Base-by-base conservation (phyloP, 1,284 basidiomycete genomes). In the Blastosporella zonata region DNA sequence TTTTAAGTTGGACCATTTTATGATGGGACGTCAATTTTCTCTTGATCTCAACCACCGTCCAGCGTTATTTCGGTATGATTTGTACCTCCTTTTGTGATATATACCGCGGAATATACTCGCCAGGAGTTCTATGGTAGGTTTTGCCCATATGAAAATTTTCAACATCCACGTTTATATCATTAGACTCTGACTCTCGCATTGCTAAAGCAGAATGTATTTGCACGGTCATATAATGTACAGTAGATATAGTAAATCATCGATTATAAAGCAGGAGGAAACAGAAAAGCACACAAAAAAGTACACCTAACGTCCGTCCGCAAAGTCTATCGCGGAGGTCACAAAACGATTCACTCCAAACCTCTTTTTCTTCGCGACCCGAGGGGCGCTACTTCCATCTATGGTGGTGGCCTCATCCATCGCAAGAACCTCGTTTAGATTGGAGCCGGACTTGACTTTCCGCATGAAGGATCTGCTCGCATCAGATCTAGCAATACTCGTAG, bases 261-360 rank as follows among this genome's bases (percentile, higher is more conserved):
- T 35, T n/a, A 27, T 5, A 27, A 27, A 27, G 10, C 25, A 27
- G 6, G 10, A 6, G 10, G 6, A 27, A 6, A 27, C 25, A 27
- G 25, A 27, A 27, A 27, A 27, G 10, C 25, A 6, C 25, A 6
- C 10, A 5, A 27, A 6, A 5, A 6, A 27, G 5, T 10, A 42
- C n/a, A n/a, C n/a, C 35, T 57, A 59, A 20, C 39, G 55, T 44
- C 65, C 67, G 53, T 77, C 75, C 23, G 74, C 75, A 49, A 77
- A 77, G 54, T 78, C 75, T 47, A 78, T 61, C 0, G 74, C 73
- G 6, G 70, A 69, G 56, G 77, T 67, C 20, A 74, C 68, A 15
- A 75, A 56, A 6, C 64, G 61, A 8, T 69, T 59, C 46, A 68
- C 63, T 74, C 59, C 2, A 59, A 53, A 12, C 52, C 52, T 31